These are phyloP conservation scores for Graphilbum fragrans DNA, from an alignment of 2,329 filamentous ascomycete genomes.

Conservation along the genomic window DNA sequence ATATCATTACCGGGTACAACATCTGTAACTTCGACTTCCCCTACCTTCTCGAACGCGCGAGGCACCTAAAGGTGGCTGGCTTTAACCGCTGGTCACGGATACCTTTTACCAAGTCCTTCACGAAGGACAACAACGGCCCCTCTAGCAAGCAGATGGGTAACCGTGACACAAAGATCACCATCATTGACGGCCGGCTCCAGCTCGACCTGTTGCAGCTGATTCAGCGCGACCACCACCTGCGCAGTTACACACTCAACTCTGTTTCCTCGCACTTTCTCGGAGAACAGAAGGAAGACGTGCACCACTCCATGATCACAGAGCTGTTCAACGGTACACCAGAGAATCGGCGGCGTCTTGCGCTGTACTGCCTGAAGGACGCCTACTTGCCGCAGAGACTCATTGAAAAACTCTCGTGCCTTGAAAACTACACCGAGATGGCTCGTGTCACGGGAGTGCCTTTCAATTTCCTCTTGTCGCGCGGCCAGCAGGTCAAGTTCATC, in stretches of 20 bases:
- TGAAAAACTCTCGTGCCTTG: conserved; percentile 96
- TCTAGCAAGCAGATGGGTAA: conserved; percentile 98
- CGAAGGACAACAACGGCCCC: conserved; percentile 74
- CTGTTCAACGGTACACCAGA: conserved; percentile 94
- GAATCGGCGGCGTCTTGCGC: conserved; percentile 75
- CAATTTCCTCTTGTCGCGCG: conserved; percentile 81
- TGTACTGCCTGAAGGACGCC: conserved; percentile 96
- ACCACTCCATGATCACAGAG: conserved; percentile 98
- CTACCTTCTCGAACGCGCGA: conserved; percentile 81
- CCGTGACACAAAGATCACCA: conserved; percentile 85
- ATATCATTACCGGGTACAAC: conserved; percentile 98
- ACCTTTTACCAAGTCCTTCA: conserved; percentile 54
- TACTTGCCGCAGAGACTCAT: conserved; percentile 88
- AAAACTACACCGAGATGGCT: conserved; percentile 99
- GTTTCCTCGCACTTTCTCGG: conserved; percentile 90
- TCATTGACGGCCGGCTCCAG: conserved; percentile 87
- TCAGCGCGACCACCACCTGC: conserved; percentile 85
- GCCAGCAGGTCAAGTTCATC: conserved; percentile 95
- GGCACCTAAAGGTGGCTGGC: conserved; percentile 62
- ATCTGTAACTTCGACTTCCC: conserved; percentile 98
- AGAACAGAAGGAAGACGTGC: conserved; percentile 97
- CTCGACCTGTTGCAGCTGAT: conserved; percentile 90
- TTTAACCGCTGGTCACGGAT: conserved; percentile 87
- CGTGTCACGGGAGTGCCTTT: conserved; percentile 98
- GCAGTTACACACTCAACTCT: conserved; percentile 95